Conservation (phyloP, 2,329 filamentous ascomycete genomes). For the Cladosporium sp. region DNA sequence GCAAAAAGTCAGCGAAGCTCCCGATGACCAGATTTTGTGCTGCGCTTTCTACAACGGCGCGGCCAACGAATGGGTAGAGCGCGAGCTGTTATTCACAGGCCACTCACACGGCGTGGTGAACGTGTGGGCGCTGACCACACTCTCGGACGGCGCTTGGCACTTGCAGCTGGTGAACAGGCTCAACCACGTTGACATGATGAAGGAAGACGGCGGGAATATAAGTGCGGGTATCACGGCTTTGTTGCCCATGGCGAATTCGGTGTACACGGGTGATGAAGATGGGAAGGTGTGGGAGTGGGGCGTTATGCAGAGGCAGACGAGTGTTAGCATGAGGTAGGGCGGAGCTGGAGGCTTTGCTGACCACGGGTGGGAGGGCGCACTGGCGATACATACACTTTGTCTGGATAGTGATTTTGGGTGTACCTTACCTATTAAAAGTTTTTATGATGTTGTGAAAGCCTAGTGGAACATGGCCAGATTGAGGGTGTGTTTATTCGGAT, state of each 20-base stretch:
- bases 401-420: background rate
- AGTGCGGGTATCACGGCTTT: conserved; percentile 79
- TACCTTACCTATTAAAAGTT: background rate
- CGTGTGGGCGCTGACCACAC: conserved; percentile 60
- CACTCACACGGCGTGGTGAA: conserved; percentile 83
- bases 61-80: conserved; percentile 88
- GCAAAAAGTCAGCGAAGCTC: conserved; percentile 71
- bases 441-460: background rate
- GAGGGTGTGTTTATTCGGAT: too few species aligned
- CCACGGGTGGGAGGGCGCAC: background rate
- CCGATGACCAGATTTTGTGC: conserved; percentile 69
- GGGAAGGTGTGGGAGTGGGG: conserved; percentile 65
- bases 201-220: conserved; percentile 58
- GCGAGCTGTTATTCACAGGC: conserved; percentile 83
- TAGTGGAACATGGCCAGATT: too few species aligned
- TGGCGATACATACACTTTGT: background rate
- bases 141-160: conserved; percentile 65
- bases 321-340: conserved; percentile 10
- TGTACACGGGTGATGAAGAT: conserved; percentile 94
- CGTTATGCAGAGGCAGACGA: conserved; percentile 29
- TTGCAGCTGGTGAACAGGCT: conserved; percentile 78
- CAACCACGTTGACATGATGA: conserved; percentile 72
- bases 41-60: conserved; percentile 92
- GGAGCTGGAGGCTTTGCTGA: background rate
- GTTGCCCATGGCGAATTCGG: conserved; percentile 73